phyloP scores from a whole-genome alignment of 202 grass and related monocot species.

The Panicum virgatum region DNA sequence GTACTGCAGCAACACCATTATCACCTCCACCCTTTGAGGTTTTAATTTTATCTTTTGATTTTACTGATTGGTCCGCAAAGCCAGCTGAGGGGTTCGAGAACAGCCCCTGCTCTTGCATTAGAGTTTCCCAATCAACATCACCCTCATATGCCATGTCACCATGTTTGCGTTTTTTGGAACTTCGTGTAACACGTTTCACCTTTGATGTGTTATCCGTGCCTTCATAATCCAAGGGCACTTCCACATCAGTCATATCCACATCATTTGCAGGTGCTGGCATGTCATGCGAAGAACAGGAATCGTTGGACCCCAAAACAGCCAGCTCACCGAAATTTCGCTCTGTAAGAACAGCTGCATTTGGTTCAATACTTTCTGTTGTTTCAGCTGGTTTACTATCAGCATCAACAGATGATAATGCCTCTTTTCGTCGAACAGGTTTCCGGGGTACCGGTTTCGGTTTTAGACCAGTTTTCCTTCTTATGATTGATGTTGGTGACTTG shows the following conservation, averaged over 20 bases:
- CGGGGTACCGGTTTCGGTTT: constrained; percentile 40
- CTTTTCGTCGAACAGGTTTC: constrained; percentile 40
- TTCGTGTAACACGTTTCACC: constrained; percentile 44
- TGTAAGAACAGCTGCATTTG: constrained; percentile 27
- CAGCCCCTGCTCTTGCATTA: constrained; percentile 78
- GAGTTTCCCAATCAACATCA: constrained; percentile 83
- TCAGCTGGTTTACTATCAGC: constrained; percentile 38
- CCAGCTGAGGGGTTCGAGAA: constrained; percentile 58
- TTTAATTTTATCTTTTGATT: constrained; percentile 61
- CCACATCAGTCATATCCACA: constrained; percentile 29
- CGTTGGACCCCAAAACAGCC: constrained; percentile 28
- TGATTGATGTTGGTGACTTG: constrained; percentile 28
- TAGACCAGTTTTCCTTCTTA: constrained; percentile 46
- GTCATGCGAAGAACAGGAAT: constrained; percentile 6
- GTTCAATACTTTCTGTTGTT: constrained; percentile 27
- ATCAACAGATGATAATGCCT: constrained; percentile 16
- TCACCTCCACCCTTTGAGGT: constrained; percentile 39
- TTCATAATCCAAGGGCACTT: constrained; percentile 33
- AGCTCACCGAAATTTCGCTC: constrained; percentile 36
- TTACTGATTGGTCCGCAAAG: constrained; percentile 52
- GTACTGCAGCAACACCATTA: constrained; percentile 64
- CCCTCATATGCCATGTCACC: constrained; percentile 97
- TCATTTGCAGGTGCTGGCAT: constrained; percentile 34
- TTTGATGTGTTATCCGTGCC: constrained; percentile 36
- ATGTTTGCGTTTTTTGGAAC: constrained; percentile 57